Conservation (phyloP, 176 grass and related monocot species). For the Rhipidocladum racemiflorum region DNA sequence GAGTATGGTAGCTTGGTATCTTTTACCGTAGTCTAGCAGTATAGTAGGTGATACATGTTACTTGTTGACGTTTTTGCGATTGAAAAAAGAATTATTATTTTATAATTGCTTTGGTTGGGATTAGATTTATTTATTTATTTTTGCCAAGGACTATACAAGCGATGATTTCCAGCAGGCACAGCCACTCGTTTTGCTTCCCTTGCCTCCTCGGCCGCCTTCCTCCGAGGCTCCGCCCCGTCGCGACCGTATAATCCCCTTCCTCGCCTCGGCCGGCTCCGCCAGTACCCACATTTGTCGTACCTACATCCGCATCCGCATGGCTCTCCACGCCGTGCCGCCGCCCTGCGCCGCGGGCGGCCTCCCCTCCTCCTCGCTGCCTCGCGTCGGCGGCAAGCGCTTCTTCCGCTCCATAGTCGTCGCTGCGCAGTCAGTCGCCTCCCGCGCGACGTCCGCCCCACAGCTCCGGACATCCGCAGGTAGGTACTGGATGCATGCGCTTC, state of each 20-base stretch:
- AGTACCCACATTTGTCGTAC: not conserved
- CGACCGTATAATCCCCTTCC: not conserved
- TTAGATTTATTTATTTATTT: no score
- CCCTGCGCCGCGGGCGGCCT: constrained; percentile 5
- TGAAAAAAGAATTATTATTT: no score
- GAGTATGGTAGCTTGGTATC: no score
- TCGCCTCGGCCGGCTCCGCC: not conserved
- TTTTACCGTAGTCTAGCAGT: no score
- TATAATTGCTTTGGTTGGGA: no score
- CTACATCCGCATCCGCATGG: constrained; percentile 22
- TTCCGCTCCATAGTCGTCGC: not conserved
- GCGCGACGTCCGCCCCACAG: not conserved
- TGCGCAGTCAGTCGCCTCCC: not conserved
- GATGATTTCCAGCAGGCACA: no score
- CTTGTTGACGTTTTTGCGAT: no score
- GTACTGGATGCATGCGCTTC: not conserved
- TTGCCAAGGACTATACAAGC: no score
- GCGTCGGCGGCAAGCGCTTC: not conserved
- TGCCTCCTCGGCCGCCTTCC: not conserved
- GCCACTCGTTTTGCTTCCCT: constrained; percentile 8
- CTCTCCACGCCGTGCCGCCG: constrained; percentile 26
- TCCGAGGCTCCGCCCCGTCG: not conserved
- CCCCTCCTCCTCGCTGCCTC: constrained; percentile 4
- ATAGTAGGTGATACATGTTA: no score
- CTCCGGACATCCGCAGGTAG: constrained; percentile 38